A percentile compares a stretch with the other conserved stretches of the same genome.
phyloP scores from a whole-genome alignment of 208 protist genomes.

The Trypanosoma scelopori region DNA sequence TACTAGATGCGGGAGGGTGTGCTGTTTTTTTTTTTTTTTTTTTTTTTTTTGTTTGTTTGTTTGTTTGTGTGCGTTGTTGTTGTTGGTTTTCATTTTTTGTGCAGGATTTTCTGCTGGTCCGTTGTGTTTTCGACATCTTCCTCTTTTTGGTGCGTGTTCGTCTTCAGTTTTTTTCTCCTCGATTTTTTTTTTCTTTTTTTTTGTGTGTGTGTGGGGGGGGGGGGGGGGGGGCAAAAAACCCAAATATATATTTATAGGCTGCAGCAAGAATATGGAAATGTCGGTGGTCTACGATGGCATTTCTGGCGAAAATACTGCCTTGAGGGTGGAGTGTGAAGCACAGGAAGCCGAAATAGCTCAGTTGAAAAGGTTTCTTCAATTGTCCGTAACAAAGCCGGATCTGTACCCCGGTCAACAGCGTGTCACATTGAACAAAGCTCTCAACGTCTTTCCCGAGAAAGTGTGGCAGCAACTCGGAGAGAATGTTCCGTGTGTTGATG shows the following conservation, averaged over 20 bases:
- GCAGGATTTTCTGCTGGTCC: too few relatives aligned
- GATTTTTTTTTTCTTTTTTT: slow-evolving; percentile 19
- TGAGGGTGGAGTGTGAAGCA: slow-evolving; percentile 33
- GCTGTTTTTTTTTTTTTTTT: slow-evolving; percentile 14
- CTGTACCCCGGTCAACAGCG: slow-evolving; percentile 24
- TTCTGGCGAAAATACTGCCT: slow-evolving; percentile 28
- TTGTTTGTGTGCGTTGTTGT: too few relatives aligned
- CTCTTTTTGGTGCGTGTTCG: too few relatives aligned
- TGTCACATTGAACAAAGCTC: slow-evolving; percentile 29
- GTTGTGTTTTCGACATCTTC: too few relatives aligned
- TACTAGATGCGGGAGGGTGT: neutral
- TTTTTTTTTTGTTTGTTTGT: slow-evolving; percentile 15
- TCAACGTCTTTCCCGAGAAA: slow-evolving; percentile 33
- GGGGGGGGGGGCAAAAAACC: too few relatives aligned
- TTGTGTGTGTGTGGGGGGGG: too few relatives aligned
- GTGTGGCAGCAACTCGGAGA: slow-evolving; percentile 28
- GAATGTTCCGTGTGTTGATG: slow-evolving; percentile 18
- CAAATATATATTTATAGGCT: slow-evolving; percentile 12
- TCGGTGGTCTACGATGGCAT: slow-evolving; percentile 7
- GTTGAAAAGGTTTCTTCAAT: slow-evolving; percentile 27
- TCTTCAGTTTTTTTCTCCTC: too few relatives aligned
- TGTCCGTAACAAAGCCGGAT: slow-evolving; percentile 28
- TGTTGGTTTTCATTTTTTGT: too few relatives aligned
- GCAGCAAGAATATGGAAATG: neutral
- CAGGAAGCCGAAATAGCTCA: slow-evolving; percentile 31